Evolutionary conservation across 805 yeast genomes (phyloP), one percentile per base, ranked within the genome.

Genomic region (Candida anglica): DNA sequence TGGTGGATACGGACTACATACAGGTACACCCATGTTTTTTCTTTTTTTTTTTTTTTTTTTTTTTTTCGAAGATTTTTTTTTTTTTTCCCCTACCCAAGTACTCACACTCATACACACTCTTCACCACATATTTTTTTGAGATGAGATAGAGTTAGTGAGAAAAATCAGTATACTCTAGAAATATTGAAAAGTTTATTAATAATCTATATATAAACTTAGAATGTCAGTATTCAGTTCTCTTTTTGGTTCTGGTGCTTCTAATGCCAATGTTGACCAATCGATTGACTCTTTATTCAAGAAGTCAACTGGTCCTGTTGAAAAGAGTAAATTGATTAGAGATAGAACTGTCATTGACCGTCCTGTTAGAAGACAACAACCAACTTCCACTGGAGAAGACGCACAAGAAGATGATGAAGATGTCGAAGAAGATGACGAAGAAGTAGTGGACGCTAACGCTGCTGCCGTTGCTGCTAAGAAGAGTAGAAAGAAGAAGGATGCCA

Each of bases 291-390:
- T 66, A 41, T 63, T 66, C 43, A 46, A 42, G 26, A 45, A 41
- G 18, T 40, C 54, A 11, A 50, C 56, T 18, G 77, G 75, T 15
- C 78, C 80, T 10, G 67, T 80, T n/a, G 58, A 66, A 42, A 56
- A 67, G 48, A 52, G 45, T 10, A 44, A 44, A 23, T 43, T 50
- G 39, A 44, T 48, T 30, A 45, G 47, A 8, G 39, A 46, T 35
- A 53, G 71, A 49, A 63, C 69, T 14, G 65, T 57, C 15, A 30
- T 47, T 39, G 36, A 40, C 34, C 31, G 48, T 42, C 52, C 50
- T 48, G 16, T 37, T 39, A 26, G 48, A 28, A 39, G 46, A 27
- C 35, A 54, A 30, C 36, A 55, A 44, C 48, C 54, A 14, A 15
- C 8, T 42, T 40, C 52, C 34, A 44, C 53, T 40, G 23, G 33